phyloP scores from a whole-genome alignment of 768 basidiomycete species.

The Cyclocybe aegerita region DNA sequence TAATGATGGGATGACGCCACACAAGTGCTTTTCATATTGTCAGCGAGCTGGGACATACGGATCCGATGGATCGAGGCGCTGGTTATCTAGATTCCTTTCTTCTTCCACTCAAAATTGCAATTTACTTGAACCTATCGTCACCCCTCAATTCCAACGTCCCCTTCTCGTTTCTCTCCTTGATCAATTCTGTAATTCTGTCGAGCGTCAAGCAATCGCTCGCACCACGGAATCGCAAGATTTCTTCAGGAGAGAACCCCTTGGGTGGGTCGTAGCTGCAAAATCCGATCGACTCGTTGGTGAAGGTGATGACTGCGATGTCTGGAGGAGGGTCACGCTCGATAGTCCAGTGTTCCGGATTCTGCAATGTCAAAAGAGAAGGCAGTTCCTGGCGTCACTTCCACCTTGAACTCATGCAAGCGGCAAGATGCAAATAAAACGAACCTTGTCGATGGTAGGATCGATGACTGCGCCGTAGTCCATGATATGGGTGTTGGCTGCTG shows the following conservation, averaged over 20 bases:
- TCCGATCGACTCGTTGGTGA: constrained; percentile 5
- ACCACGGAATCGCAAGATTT: constrained; percentile 1
- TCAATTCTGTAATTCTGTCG: constrained; percentile 1
- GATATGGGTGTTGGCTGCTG: no score
- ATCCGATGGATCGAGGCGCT: no score
- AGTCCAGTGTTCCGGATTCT: constrained; percentile 8
- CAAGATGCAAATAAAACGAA: no score
- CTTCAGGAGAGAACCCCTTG: constrained; percentile 7
- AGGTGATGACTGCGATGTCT: constrained; percentile 4
- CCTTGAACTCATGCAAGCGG: no score
- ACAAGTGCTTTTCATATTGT: no score
- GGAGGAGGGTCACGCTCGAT: constrained; percentile 6
- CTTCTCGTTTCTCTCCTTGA: constrained; percentile 1
- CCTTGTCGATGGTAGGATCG: no score
- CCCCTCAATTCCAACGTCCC: constrained; percentile 3
- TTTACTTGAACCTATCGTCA: not conserved
- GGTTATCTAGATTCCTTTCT: no score
- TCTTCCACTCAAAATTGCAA: no score
- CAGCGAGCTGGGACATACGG: no score
- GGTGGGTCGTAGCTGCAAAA: constrained; percentile 8
- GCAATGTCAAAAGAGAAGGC: not conserved
- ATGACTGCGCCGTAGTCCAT: no score
- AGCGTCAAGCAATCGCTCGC: constrained; percentile 7
- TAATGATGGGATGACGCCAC: no score
- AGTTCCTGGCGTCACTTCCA: no score